Conservation (phyloP, 257 asterid species). For the Capsicum rhomboideum region DNA sequence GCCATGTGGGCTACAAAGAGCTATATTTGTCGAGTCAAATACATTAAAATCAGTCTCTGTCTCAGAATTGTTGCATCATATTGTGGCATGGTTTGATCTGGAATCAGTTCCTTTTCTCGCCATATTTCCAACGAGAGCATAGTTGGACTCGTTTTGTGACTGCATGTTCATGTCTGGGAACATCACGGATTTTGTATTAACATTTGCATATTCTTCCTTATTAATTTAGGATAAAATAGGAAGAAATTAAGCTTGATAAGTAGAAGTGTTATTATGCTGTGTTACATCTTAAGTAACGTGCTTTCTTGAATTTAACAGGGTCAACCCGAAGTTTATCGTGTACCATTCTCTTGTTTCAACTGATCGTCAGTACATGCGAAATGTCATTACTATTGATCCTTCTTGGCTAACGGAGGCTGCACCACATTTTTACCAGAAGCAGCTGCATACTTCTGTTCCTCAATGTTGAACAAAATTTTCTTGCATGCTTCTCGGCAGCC, state of each 20-base stretch:
- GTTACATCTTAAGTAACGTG: neutral
- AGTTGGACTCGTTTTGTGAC: neutral
- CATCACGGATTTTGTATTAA: neutral
- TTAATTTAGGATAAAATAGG: neutral
- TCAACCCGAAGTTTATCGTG: constrained; percentile 85
- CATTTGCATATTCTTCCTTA: neutral
- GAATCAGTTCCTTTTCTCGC: neutral
- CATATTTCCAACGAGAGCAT: neutral
- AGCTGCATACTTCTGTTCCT: constrained; percentile 32
- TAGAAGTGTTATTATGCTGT: neutral
- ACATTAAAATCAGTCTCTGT: too few species aligned
- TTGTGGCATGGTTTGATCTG: neutral
- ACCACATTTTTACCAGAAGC: constrained; percentile 81
- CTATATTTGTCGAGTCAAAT: neutral
- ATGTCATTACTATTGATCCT: constrained; percentile 78
- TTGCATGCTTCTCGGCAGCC: neutral
- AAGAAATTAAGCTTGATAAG: neutral
- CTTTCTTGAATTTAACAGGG: constrained; percentile 35
- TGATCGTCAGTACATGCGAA: constrained; percentile 93
- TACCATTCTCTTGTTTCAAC: constrained; percentile 86
- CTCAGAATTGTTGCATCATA: neutral
- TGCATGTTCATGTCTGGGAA: too few species aligned
- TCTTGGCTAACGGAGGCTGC: constrained; percentile 87
- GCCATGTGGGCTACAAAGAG: neutral
- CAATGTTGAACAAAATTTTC: constrained; percentile 18